A percentile compares a stretch with the other conserved stretches of the same genome.
phyloP scores from a whole-genome alignment of 192 early-diverging fungal genomes.

The Neocallimastix lanati region DNA sequence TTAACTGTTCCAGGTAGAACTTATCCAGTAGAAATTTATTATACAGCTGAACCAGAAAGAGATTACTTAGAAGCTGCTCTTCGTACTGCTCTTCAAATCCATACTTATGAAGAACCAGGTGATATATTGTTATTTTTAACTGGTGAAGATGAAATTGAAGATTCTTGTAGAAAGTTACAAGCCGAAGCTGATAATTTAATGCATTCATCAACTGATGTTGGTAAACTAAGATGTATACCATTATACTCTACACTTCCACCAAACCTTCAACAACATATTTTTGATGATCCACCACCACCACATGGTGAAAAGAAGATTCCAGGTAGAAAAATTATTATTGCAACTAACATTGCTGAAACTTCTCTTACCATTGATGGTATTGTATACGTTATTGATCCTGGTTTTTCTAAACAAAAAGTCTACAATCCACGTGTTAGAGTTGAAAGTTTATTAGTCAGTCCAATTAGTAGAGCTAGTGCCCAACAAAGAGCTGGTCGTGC shows the following conservation, averaged over 20 bases:
- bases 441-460: slow-evolving; percentile 83
- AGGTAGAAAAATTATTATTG: slow-evolving; percentile 87
- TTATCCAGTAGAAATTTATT: slow-evolving; percentile 96
- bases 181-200: slow-evolving; percentile 57
- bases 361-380: too few relatives aligned
- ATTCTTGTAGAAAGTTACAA: slow-evolving; percentile 71
- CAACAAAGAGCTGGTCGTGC: slow-evolving; percentile 97
- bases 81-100: slow-evolving; percentile 85
- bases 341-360: slow-evolving; percentile 96
- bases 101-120: too few relatives aligned
- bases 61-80: slow-evolving; percentile 96
- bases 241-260: slow-evolving; percentile 91
- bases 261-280: slow-evolving; percentile 78
- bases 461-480: slow-evolving; percentile 85
- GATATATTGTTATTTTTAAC: slow-evolving; percentile 89
- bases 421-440: slow-evolving; percentile 95
- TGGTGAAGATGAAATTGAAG: slow-evolving; percentile 97
- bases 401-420: slow-evolving; percentile 96
- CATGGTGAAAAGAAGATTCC: slow-evolving; percentile 55
- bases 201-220: background rate
- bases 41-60: slow-evolving; percentile 86
- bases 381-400: too few relatives aligned
- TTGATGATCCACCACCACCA: too few relatives aligned
- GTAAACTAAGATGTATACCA: slow-evolving; percentile 36
- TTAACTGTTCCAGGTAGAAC: slow-evolving; percentile 86